Evolutionary conservation across 1,284 basidiomycete genomes (phyloP).

Genomic region (Volvariella volvacea): DNA sequence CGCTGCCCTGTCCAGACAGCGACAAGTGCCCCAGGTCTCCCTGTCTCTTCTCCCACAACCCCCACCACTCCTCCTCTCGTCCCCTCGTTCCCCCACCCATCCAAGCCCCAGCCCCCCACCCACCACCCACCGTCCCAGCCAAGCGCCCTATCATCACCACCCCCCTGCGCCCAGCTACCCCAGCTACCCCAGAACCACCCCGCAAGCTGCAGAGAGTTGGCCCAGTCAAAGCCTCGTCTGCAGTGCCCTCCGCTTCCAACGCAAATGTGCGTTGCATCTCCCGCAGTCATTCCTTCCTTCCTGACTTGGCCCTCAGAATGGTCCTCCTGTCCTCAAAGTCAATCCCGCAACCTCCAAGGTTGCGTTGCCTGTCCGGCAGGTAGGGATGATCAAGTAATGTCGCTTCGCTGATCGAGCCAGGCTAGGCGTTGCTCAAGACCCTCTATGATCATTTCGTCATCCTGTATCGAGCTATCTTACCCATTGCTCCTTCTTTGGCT

Average conservation of each 20-base stretch:
- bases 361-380: conserved; percentile 66
- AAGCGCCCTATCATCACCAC: conserved; percentile 24
- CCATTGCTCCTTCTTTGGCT: conserved; percentile 50
- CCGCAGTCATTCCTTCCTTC: conserved; percentile 5
- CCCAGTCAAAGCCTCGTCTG: conserved; percentile 27
- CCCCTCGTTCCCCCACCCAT: conserved; percentile 23
- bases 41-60: conserved; percentile 62
- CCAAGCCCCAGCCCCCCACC: conserved; percentile 6
- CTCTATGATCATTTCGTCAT: conserved; percentile 63
- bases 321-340: conserved; percentile 59
- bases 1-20: conserved; percentile 56
- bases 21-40: conserved; percentile 37
- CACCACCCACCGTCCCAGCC: conserved; percentile 19
- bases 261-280: conserved; percentile 24
- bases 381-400: conserved; percentile 19
- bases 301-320: conserved; percentile 30
- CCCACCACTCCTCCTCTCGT: conserved; percentile 27
- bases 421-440: conserved; percentile 63
- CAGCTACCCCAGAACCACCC: conserved; percentile 39
- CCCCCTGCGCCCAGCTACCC: conserved; percentile 15
- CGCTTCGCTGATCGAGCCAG: conserved; percentile 6
- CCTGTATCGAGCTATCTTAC: conserved; percentile 52
- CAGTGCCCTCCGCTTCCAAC: conserved; percentile 33
- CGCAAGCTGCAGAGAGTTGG: conserved; percentile 53
- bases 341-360: conserved; percentile 61